Base-by-base conservation (phyloP, 2,329 filamentous ascomycete genomes). In the Kalmusia sp. region DNA sequence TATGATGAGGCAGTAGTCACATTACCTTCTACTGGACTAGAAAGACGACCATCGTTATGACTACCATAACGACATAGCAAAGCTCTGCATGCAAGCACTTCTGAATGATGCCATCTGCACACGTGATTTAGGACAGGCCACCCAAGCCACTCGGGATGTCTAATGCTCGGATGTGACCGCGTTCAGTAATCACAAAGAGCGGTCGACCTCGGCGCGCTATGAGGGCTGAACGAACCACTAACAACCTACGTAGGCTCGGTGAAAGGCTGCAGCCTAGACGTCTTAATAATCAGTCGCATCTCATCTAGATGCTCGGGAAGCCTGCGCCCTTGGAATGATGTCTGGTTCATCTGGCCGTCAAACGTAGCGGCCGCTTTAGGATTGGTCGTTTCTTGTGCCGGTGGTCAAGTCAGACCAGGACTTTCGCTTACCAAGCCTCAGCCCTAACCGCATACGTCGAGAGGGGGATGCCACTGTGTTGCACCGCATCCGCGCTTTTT, bases 401-500 rank as follows among this genome's bases (percentile, higher is more conserved):
- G 41, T 11, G 28, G 21, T 15, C 28, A 24, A 24, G 17, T 3
- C 27, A 33, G 28, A 14, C 21, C 14, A 34, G 15, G 33, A n/a
- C 8, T 15, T 24, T 47, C 44, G 33, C 44, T 47, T 47, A 37
- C 44, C 33, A 35, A 47, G 44, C 33, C 22, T 38, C n/a, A 17
- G 33, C 33, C 24, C 33, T 47, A 47, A 47, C 44, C 44, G 33
- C 33, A 47, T 47, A 38, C 44, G 34, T 35, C 43, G 43, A 15
- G 43, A 34, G 44, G 30, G 24, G 21, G 31, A 46, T 47, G 33
- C 19, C 30, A 46, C 21, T 34, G 30, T 14, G 30, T 17, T 46
- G 39, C 39, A 43, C 25, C 30, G 21, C 30, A 34, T 46, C 22
- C 27, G n/a, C 21, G 44, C 44, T 47, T 47, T 47, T 47, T 30